These are phyloP conservation scores for Hyphopichia burtonii DNA, from an alignment of 1,139 yeast genomes.

Conservation along the genomic window DNA sequence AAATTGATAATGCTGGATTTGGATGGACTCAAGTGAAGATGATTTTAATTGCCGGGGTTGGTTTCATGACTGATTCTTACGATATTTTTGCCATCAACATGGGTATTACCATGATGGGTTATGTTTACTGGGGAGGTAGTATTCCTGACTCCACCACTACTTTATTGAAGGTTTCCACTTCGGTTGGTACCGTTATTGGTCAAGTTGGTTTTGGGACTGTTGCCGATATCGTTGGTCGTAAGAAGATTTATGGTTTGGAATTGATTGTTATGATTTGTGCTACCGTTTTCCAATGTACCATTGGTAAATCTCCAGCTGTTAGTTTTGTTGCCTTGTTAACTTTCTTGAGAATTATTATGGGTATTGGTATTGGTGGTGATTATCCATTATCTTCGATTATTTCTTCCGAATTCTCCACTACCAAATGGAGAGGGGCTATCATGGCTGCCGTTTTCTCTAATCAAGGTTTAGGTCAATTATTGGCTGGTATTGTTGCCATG, in stretches of 20 bases:
- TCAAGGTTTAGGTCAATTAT: conserved; percentile 89
- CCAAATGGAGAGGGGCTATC: conserved; percentile 95
- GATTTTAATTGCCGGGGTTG: conserved; percentile 90
- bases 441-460: conserved; percentile 93
- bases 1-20: conserved; percentile 79
- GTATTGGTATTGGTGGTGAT: conserved; percentile 99
- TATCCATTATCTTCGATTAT: conserved; percentile 95
- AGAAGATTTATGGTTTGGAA: conserved; percentile 84
- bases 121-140: conserved; percentile 69
- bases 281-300: conserved; percentile 69
- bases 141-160: conserved; percentile 71
- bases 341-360: conserved; percentile 81
- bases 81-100: conserved; percentile 88
- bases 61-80: conserved; percentile 89
- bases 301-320: conserved; percentile 69
- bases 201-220: conserved; percentile 82
- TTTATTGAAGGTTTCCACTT: conserved; percentile 80
- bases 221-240: conserved; percentile 87
- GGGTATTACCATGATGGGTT: conserved; percentile 71
- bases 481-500: conserved; percentile 82
- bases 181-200: conserved; percentile 93
- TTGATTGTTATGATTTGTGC: conserved; percentile 81
- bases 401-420: conserved; percentile 84
- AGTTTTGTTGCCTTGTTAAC: conserved; percentile 69
- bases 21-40: conserved; percentile 90